Evolutionary conservation across 768 basidiomycete species (phyloP), one percentile per base, ranked within the genome.

Genomic region (Kwoniella shandongensis): DNA sequence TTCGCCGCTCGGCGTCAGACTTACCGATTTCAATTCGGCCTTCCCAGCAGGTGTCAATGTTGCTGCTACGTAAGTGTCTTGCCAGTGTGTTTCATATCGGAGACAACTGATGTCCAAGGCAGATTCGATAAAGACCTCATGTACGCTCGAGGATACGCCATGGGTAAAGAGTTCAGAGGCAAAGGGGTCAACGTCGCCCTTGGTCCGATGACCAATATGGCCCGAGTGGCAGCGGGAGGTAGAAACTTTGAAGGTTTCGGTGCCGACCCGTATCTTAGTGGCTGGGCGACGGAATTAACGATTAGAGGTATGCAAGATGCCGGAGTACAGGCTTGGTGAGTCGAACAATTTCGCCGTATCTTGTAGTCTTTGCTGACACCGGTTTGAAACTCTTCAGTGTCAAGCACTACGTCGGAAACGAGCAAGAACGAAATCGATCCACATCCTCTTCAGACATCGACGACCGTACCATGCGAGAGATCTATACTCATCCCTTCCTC

Each of bases 161-260:
- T 96, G 84, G 92, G 91, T 18, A 69, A 80, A 52, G 93, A 98
- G 73, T 87, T 89, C 77, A 81, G 81, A 54, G 85, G 83, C 25
- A 91, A 93, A 71, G 93, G 93, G 22, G 85, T 89, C 44, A 83
- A 96, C 65, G 78, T 93, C 46, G 86, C 85, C 15, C 50, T 71
- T 18, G 83, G 82, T 26, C 83, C 89, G 0, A 88, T 88, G 86
- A 91, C 89, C 85, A 91, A 92, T 72, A 83, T 93, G 79, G 88
- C 86, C 1, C 83, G 88, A 17, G 77, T 86, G 18, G 85, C 88
- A 26, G 68, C 69, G 30, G 67, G 87, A 6, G 92, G 92, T 17
- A 81, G 92, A 26, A 91, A 92, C 76, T 94, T 90, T 89, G 92
- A 94, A 80, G 90, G 89, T 20, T 92, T 91, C 56, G 91, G 91